A percentile compares a stretch with the other conserved stretches of the same genome.
phyloP scores from a whole-genome alignment of 225 moss, liverwort and hornwort species.

The Polytrichum formosum region DNA sequence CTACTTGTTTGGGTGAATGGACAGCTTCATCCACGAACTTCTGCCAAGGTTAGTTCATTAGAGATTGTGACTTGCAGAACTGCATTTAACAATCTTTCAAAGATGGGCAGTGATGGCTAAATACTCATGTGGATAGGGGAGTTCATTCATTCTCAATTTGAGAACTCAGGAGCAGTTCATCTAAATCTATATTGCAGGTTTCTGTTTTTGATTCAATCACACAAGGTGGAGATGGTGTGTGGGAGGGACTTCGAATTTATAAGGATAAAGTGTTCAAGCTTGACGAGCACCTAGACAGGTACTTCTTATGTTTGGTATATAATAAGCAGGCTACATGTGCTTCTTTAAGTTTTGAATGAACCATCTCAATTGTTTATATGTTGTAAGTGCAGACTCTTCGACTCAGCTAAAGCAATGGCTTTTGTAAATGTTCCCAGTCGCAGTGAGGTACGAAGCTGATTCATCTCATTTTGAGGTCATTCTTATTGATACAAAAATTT shows the following conservation, averaged over 20 bases:
- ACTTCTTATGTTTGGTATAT: constrained; percentile 1
- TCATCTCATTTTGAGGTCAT: constrained; percentile 1
- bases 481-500: not conserved
- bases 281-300: constrained; percentile 90
- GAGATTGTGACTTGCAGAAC: not conserved
- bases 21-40: constrained; percentile 55
- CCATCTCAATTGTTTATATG: not conserved
- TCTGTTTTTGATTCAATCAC: constrained; percentile 94
- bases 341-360: too few relatives aligned
- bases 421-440: constrained; percentile 67
- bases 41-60: constrained; percentile 61
- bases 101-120: too few relatives aligned
- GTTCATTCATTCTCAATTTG: too few relatives aligned
- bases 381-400: constrained; percentile 68
- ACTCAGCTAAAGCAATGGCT: constrained; percentile 93
- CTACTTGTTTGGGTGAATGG: constrained; percentile 75
- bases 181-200: constrained; percentile 34
- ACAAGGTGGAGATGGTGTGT: constrained; percentile 96
- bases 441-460: constrained; percentile 43
- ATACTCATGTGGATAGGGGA: too few relatives aligned
- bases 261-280: constrained; percentile 88
- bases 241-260: constrained; percentile 86
- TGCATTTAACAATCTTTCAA: too few relatives aligned
- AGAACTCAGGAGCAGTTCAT: too few relatives aligned
- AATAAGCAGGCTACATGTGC: not conserved